A percentile compares a stretch with the other conserved stretches of the same genome.
These are phyloP conservation scores for Aspergillus campestris DNA, from an alignment of 495 filamentous ascomycete genomes.

Conservation along the genomic window DNA sequence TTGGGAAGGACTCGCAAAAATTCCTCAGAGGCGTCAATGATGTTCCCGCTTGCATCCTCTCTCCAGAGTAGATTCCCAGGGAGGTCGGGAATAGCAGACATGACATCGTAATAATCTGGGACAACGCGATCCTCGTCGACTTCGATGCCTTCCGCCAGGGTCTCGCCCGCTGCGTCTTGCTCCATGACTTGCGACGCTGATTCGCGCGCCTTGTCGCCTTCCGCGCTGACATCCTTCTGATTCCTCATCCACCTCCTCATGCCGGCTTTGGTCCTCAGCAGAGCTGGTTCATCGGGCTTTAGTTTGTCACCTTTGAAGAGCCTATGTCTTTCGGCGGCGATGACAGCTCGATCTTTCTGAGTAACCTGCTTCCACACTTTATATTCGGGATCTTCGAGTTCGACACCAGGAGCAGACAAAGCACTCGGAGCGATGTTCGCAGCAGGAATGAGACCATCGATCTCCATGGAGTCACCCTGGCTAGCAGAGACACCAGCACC, in stretches of 20 bases:
- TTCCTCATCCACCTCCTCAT: conserved; percentile 76
- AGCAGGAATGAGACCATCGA: conserved; percentile 51
- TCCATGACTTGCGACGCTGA: conserved; percentile 41
- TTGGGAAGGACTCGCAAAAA: conserved; percentile 64
- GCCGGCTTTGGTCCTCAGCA: conserved; percentile 67
- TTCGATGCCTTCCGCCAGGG: conserved; percentile 86
- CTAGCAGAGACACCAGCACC: conserved; percentile 48
- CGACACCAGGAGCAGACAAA: conserved; percentile 33
- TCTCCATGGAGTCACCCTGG: conserved; percentile 73
- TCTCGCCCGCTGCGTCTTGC: conserved; percentile 48
- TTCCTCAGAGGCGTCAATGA: conserved; percentile 77
- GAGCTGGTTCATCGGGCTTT: conserved; percentile 77
- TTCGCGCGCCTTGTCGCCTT: conserved; percentile 43
- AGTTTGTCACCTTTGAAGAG: conserved; percentile 78
- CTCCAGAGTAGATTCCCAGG: conserved; percentile 68
- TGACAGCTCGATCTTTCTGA: conserved; percentile 86
- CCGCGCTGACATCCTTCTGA: conserved; percentile 52
- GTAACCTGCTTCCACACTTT: conserved; percentile 99
- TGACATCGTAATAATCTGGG: conserved; percentile 88
- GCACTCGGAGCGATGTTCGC: conserved; percentile 52
- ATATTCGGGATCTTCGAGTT: conserved; percentile 79
- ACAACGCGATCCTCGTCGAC: conserved; percentile 69
- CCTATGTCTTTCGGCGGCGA: conserved; percentile 68
- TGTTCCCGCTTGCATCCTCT: conserved; percentile 76
- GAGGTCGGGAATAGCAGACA: conserved; percentile 80